These are phyloP conservation scores for Cyclotella choctawhatcheeana DNA, from an alignment of 108 stramenopile species.

Conservation along the genomic window DNA sequence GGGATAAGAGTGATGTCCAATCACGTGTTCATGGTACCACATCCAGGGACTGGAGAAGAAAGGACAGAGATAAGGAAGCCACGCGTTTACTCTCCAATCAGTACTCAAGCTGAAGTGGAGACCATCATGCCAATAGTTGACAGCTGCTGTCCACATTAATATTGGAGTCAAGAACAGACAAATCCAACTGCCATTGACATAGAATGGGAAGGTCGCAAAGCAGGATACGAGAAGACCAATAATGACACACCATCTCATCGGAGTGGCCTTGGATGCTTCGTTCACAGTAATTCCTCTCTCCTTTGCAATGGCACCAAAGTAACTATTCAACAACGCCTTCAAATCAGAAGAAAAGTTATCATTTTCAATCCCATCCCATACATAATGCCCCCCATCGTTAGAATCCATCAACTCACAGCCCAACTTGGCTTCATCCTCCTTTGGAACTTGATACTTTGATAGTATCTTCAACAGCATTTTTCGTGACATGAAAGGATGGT, in stretches of 20 bases:
- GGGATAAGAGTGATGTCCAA: conserved; percentile 64
- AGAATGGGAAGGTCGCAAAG: conserved; percentile 43
- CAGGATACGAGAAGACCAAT: conserved; percentile 30
- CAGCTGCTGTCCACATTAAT: conserved; percentile 50
- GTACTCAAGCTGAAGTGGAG: conserved; percentile 54
- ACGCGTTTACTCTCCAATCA: conserved; percentile 63
- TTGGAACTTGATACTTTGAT: conserved; percentile 49
- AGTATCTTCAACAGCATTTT: conserved; percentile 44
- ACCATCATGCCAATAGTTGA: conserved; percentile 64
- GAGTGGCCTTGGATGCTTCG: conserved; percentile 57
- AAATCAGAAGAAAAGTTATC: conserved; percentile 53
- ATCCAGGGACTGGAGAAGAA: conserved; percentile 55
- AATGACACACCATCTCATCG: conserved; percentile 45
- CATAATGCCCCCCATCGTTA: conserved; percentile 37
- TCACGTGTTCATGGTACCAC: conserved; percentile 68
- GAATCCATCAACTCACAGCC: conserved; percentile 49
- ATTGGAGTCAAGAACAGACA: conserved; percentile 53
- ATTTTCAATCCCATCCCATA: conserved; percentile 51
- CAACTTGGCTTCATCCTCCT: conserved; percentile 8
- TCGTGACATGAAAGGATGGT: conserved; percentile 48
- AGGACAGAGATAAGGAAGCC: conserved; percentile 57
- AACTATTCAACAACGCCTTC: conserved; percentile 25
- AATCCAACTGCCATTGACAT: conserved; percentile 40
- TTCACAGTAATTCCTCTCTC: conserved; percentile 33
- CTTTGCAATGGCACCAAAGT: conserved; percentile 52